phyloP scores from a whole-genome alignment of 345 rosid genomes.

The Eucalyptus curtisii region DNA sequence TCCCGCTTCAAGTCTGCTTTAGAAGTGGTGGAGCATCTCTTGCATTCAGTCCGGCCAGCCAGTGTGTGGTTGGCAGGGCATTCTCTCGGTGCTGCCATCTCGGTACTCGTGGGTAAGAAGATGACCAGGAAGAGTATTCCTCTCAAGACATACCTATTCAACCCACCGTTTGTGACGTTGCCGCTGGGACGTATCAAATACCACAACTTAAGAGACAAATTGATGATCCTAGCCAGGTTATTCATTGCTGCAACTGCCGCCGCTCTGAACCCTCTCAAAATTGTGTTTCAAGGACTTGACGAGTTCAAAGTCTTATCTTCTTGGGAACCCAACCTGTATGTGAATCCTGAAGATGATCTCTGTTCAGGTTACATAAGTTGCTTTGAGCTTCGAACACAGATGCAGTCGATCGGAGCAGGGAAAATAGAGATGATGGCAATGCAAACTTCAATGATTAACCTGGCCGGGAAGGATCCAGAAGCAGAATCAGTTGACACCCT shows the following conservation, averaged over 20 bases:
- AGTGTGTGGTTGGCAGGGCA: neutral
- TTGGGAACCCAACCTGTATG: slow-evolving; percentile 44
- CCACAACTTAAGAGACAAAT: neutral
- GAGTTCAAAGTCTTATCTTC: neutral
- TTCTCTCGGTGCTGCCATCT: neutral
- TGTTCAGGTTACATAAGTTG: slow-evolving; percentile 27
- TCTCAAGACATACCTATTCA: neutral
- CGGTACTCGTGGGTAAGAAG: neutral
- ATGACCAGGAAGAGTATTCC: neutral
- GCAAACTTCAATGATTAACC: neutral
- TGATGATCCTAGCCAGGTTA: neutral
- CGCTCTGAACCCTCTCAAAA: neutral
- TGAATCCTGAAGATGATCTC: slow-evolving; percentile 41
- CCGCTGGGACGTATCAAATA: neutral
- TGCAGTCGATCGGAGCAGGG: neutral
- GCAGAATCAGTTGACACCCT: neutral
- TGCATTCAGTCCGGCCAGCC: neutral
- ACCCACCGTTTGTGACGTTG: neutral
- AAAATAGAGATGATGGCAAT: neutral
- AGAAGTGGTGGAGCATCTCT: neutral
- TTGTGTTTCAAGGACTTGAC: neutral
- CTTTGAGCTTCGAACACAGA: neutral
- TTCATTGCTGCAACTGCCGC: neutral
- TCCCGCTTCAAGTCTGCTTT: neutral
- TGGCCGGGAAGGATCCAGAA: neutral